Evolutionary conservation across 2,329 filamentous ascomycete species (phyloP).

Genomic region (Aureobasidium sp.): DNA sequence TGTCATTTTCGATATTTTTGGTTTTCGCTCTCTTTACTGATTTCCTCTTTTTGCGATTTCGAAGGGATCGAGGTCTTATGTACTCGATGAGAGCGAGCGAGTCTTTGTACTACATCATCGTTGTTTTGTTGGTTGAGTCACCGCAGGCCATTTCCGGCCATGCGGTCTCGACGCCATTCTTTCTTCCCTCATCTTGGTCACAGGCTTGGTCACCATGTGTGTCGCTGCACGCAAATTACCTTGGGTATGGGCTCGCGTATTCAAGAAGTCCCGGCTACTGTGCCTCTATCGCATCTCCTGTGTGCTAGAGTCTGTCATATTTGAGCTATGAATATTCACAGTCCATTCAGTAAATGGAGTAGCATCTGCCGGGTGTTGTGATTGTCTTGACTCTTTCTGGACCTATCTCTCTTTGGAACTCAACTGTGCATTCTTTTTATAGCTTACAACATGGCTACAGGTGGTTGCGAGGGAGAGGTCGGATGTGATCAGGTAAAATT

Average conservation of each 20-base stretch:
- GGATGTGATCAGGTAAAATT: not conserved
- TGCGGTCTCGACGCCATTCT: constrained; percentile 1
- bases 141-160: not conserved
- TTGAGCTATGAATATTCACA: not conserved
- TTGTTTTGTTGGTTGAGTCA: not conserved
- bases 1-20: constrained; percentile 5
- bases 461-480: too few relatives aligned
- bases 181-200: not conserved
- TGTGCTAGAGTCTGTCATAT: not conserved
- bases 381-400: not conserved
- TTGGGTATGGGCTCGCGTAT: too few relatives aligned
- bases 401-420: not conserved
- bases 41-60: not conserved
- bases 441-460: too few relatives aligned
- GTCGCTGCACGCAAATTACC: too few relatives aligned
- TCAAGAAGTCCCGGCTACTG: not conserved
- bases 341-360: not conserved
- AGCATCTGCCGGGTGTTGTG: not conserved
- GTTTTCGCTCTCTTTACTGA: not conserved
- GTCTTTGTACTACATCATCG: constrained; percentile 3
- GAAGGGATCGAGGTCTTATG: not conserved
- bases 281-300: not conserved
- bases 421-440: not conserved
- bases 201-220: not conserved
- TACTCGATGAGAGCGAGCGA: not conserved